phyloP scores from a whole-genome alignment of 495 filamentous ascomycete species.

The Trypethelium eluteriae region DNA sequence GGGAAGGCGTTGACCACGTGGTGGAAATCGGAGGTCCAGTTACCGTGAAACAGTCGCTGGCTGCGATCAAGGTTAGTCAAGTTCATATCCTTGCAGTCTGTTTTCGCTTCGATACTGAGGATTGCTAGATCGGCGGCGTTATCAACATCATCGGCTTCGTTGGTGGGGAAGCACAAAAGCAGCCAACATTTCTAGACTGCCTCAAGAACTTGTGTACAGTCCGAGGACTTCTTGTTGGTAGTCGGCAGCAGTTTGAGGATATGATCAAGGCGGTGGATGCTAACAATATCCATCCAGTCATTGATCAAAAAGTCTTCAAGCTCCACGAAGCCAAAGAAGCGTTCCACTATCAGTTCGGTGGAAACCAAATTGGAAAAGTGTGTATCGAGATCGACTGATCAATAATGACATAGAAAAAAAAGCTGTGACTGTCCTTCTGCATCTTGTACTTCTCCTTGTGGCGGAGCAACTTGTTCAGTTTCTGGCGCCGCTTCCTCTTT shows the following conservation, averaged over 20 bases:
- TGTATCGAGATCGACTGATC: constrained; percentile 54
- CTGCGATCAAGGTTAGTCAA: constrained; percentile 15
- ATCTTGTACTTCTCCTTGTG: too few species aligned
- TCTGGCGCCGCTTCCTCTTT: too few species aligned
- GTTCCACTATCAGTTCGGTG: constrained; percentile 52
- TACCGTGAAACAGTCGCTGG: constrained; percentile 32
- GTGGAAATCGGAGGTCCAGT: constrained; percentile 37
- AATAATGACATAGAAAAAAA: not conserved
- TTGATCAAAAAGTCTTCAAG: constrained; percentile 37
- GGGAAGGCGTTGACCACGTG: constrained; percentile 60
- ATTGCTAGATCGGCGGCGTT: constrained; percentile 36
- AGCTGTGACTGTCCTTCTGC: too few species aligned
- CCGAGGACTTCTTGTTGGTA: constrained; percentile 35
- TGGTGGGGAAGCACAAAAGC: constrained; percentile 29
- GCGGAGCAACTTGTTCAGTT: too few species aligned
- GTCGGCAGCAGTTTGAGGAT: constrained; percentile 35
- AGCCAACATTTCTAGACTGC: constrained; percentile 34
- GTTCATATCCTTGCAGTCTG: not conserved
- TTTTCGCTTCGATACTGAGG: not conserved
- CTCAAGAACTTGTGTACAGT: constrained; percentile 34
- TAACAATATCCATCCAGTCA: constrained; percentile 36
- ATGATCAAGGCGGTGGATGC: constrained; percentile 37
- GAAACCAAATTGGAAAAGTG: constrained; percentile 73
- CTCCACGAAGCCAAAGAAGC: constrained; percentile 35
- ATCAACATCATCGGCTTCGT: constrained; percentile 40